phyloP scores from a whole-genome alignment of 305 asterid genomes.

The Solanum hybrid region DNA sequence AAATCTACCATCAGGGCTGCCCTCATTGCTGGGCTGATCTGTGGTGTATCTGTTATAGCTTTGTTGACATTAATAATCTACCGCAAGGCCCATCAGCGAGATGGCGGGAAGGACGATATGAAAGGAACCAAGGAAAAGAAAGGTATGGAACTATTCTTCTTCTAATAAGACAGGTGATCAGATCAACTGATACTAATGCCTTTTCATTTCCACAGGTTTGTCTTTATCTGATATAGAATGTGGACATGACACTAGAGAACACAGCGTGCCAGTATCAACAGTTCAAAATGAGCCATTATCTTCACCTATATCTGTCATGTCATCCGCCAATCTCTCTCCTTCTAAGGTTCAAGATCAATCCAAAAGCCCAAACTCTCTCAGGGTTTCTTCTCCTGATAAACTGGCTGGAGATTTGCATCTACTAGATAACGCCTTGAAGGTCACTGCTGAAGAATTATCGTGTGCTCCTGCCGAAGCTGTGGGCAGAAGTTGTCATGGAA shows the following conservation, averaged over 20 bases:
- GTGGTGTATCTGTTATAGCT: slow-evolving; percentile 32
- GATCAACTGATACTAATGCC: slow-evolving; percentile 1
- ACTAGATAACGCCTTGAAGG: slow-evolving; percentile 48
- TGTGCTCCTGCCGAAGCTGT: slow-evolving; percentile 81
- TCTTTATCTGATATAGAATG: slow-evolving; percentile 27
- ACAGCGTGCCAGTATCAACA: slow-evolving; percentile 20
- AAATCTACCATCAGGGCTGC: slow-evolving; percentile 42
- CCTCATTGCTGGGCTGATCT: slow-evolving; percentile 50
- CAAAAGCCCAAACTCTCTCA: slow-evolving; percentile 32
- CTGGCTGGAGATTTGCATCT: slow-evolving; percentile 76
- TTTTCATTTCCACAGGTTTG: slow-evolving; percentile 21
- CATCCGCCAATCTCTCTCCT: slow-evolving; percentile 30
- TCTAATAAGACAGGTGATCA: not conserved
- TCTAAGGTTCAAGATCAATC: slow-evolving; percentile 24
- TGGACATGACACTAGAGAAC: slow-evolving; percentile 20
- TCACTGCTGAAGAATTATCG: slow-evolving; percentile 68
- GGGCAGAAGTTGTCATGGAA: slow-evolving; percentile 87
- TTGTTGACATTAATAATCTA: slow-evolving; percentile 32
- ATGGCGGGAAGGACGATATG: slow-evolving; percentile 13
- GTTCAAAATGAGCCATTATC: slow-evolving; percentile 26
- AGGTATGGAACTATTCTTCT: slow-evolving; percentile 23
- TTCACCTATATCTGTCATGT: slow-evolving; percentile 26
- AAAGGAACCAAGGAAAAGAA: slow-evolving; percentile 33
- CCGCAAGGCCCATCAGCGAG: slow-evolving; percentile 32
- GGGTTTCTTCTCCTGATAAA: slow-evolving; percentile 72